Conservation (phyloP, 1,139 yeast genomes). For the Saccharomyces hybrid region DNA sequence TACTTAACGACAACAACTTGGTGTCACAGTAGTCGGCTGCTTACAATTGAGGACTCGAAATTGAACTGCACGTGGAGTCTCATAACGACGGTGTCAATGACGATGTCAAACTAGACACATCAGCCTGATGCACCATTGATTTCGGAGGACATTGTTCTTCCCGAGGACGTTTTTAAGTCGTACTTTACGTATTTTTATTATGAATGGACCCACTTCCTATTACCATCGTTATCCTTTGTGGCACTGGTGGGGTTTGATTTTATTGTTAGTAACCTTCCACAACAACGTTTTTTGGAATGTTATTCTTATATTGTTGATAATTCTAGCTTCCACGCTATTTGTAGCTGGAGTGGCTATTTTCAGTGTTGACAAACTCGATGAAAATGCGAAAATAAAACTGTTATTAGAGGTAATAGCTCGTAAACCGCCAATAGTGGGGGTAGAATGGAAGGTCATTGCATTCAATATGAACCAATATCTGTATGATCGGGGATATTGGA, state of each 20-base stretch:
- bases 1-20: background rate
- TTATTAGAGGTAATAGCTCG: background rate
- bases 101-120: background rate
- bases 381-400: background rate
- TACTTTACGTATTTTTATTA: background rate
- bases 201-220: background rate
- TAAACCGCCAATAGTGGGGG: background rate
- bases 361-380: background rate
- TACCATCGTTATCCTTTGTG: too few relatives aligned
- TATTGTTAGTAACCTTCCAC: background rate
- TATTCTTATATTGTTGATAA: background rate
- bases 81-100: background rate
- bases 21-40: background rate
- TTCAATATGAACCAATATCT: background rate
- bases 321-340: background rate
- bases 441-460: background rate
- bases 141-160: background rate
- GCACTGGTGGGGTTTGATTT: background rate
- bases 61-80: background rate
- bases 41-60: background rate
- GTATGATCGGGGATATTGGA: background rate
- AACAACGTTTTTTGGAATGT: background rate
- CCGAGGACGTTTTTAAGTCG: background rate
- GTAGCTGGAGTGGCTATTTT: background rate
- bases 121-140: background rate